These are phyloP conservation scores for Colletotrichum sp. DNA, from an alignment of 2,329 filamentous ascomycete species.

Conservation along the genomic window DNA sequence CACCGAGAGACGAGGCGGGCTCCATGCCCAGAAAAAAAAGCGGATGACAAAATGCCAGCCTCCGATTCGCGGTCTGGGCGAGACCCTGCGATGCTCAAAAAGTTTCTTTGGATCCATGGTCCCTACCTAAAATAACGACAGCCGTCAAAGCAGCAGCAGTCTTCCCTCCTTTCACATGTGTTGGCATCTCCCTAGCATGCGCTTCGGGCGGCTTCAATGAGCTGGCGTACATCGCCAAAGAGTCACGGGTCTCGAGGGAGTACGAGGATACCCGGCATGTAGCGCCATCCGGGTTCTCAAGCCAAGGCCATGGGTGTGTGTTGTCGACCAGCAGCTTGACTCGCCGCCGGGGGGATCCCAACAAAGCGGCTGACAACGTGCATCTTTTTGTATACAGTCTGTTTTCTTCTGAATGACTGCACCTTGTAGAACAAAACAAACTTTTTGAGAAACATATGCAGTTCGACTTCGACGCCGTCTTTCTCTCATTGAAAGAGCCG, in stretches of 20 bases:
- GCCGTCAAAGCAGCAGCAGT: not conserved
- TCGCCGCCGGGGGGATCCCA: not conserved
- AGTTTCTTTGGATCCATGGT: not conserved
- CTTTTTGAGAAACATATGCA: not conserved
- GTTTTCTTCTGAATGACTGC: not conserved
- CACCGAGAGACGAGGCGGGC: not conserved
- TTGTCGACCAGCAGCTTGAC: slow-evolving; percentile 13
- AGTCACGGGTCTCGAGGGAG: slow-evolving; percentile 4
- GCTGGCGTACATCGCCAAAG: slow-evolving; percentile 39
- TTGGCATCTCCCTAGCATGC: slow-evolving; percentile 40
- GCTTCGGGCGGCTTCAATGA: slow-evolving; percentile 88
- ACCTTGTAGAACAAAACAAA: not conserved
- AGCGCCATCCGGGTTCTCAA: slow-evolving; percentile 16
- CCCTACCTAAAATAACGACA: not conserved
- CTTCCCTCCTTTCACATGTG: not conserved
- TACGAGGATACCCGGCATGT: not conserved
- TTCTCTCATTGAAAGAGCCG: not conserved
- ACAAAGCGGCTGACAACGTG: not conserved
- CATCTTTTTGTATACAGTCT: not conserved
- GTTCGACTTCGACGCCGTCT: not conserved
- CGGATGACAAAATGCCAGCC: slow-evolving; percentile 5
- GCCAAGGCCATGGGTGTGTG: slow-evolving; percentile 1
- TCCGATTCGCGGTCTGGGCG: not conserved
- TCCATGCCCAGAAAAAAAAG: not conserved
- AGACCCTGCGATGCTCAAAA: not conserved